Base-by-base conservation (phyloP, 2,329 filamentous ascomycete genomes). In the Pyricularia sp. region DNA sequence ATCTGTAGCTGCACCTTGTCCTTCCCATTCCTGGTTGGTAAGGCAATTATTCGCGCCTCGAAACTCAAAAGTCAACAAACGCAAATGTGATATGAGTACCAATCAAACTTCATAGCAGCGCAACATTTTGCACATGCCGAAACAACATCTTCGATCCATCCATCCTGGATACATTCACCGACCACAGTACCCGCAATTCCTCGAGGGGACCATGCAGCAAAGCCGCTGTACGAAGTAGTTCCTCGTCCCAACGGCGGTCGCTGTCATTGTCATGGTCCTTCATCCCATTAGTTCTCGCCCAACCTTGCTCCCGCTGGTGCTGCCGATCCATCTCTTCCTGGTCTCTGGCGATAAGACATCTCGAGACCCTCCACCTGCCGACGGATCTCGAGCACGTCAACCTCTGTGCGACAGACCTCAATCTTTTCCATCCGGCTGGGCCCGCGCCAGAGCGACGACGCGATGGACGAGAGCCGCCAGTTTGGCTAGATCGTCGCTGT, bases 391-490 rank as follows among this genome's bases (percentile, higher is more conserved):
- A 77, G 68, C 23, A 23, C 58, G 2, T 72, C 71, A 12, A 33
- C 50, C 20, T 67, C 66, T 3, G 68, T 63, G 55, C 70, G 70
- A 23, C 72, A 71, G 23, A 76, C 64, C 72, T 77, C 76, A 9
- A 77, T 28, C 68, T 72, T 75, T 75, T 0, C 66, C 61, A 12
- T 69, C 71, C 1, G 58, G 65, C 4, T 65, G 65, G 14, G 65
- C 70, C 14, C 66, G 69, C 17, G 73, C 72, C 10, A 73, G 59
- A 2, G 65, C 68, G 10, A 73, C 59, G 42, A 78, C 70, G 28
- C 58, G 65, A 33, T 72, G 71, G 31, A 79, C 64, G 17, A 79
- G 69, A 1, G 71, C 74, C 0, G 74, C 76, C 1, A 82, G 71
- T 7, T 71, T 73, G 2, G 74, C 72, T 6, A 83, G 74, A 0